Evolutionary conservation across 164 flowering plant genomes (phyloP).

Genomic region (Piper longum): DNA sequence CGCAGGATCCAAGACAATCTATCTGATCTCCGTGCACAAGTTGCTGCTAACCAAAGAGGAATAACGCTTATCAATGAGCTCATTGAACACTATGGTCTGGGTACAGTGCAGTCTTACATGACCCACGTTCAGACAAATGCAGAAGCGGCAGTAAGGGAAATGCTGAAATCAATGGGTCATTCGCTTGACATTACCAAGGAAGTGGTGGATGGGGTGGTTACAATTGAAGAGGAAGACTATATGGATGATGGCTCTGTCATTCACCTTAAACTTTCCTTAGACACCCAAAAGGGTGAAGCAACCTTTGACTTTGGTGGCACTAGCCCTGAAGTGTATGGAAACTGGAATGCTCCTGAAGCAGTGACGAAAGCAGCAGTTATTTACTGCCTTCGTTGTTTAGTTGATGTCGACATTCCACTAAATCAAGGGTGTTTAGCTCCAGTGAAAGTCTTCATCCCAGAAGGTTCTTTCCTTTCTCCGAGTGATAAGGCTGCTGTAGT

Average conservation of each 20-base stretch:
- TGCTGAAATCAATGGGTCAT: conserved; percentile 72
- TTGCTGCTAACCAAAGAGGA: conserved; percentile 97
- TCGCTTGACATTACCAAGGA: conserved; percentile 18
- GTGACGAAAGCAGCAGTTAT: conserved; percentile 94
- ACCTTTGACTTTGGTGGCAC: conserved; percentile 74
- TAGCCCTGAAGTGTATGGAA: conserved; percentile 93
- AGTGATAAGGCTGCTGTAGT: conserved; percentile 97
- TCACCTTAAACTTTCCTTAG: conserved; percentile 67
- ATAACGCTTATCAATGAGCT: conserved; percentile 86
- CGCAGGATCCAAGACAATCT: conserved; percentile 87
- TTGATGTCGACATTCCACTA: conserved; percentile 85
- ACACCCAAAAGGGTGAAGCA: conserved; percentile 72
- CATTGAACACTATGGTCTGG: conserved; percentile 79
- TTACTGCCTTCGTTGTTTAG: conserved; percentile 87
- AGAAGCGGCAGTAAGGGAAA: conserved; percentile 91
- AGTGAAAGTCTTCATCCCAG: conserved; percentile 65
- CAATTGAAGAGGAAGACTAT: conserved; percentile 83
- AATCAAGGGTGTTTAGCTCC: conserved; percentile 98
- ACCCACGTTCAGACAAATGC: conserved; percentile 81
- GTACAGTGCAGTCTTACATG: conserved; percentile 91
- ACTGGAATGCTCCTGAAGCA: conserved; percentile 99
- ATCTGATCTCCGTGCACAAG: conserved; percentile 94
- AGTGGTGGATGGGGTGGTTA: conserved; percentile 15
- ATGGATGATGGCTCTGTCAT: conserved; percentile 96
- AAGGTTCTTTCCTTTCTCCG: conserved; percentile 89